Evolutionary conservation across 1,139 yeast genomes (phyloP).

Genomic region (Pichia sp.): DNA sequence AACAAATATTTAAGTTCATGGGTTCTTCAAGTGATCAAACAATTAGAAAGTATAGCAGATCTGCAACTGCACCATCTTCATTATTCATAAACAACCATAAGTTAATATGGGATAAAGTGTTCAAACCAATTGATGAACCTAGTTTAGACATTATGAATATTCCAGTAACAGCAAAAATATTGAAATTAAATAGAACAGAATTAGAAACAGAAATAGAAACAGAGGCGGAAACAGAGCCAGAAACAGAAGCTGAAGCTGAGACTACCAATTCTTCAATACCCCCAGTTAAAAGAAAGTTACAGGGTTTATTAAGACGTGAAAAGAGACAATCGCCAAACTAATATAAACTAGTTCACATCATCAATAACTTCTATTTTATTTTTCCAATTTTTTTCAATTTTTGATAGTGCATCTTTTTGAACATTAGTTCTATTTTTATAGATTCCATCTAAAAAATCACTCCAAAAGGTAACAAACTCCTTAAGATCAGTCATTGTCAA

Average conservation of each 20-base stretch:
- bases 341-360: background rate
- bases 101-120: background rate
- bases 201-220: background rate
- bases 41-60: background rate
- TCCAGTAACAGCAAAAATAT: background rate
- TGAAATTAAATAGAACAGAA: background rate
- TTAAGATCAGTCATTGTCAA: constrained; percentile 26
- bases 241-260: background rate
- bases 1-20: background rate
- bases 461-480: constrained; percentile 50
- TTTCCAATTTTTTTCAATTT: constrained; percentile 14
- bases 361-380: background rate
- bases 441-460: constrained; percentile 20
- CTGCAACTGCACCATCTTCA: background rate
- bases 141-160: background rate
- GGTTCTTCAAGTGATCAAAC: background rate
- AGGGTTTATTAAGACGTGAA: constrained; percentile 8
- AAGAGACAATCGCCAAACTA: background rate
- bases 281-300: constrained; percentile 6
- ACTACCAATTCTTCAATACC: background rate
- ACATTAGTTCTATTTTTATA: constrained; percentile 11
- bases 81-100: background rate
- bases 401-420: constrained; percentile 10
- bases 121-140: background rate
- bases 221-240: background rate